A percentile compares a stretch with the other conserved stretches of the same genome.
Evolutionary conservation across 1,284 basidiomycete species (phyloP).

Genomic region (Butyriboletus regius): DNA sequence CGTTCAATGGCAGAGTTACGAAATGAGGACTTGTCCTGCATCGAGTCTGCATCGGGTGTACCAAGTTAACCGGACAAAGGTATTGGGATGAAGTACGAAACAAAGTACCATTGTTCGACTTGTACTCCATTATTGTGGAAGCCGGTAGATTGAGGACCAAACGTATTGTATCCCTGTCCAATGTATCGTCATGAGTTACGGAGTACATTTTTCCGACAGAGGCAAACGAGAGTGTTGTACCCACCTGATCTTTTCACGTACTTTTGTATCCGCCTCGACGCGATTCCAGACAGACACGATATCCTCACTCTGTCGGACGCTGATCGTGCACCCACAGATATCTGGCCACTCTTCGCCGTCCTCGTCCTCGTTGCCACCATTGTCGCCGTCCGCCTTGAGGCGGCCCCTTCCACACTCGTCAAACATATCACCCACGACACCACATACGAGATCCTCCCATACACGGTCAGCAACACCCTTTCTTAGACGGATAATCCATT

Average conservation of each 20-base stretch:
- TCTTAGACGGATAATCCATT: conserved; percentile 81
- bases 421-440: conserved; percentile 73
- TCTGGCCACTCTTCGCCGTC: conserved; percentile 55
- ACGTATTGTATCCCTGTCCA: conserved; percentile 58
- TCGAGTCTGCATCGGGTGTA: conserved; percentile 50
- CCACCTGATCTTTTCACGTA: conserved; percentile 67
- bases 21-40: conserved; percentile 78
- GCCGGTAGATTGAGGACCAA: conserved; percentile 60
- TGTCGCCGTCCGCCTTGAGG: conserved; percentile 24
- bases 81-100: not conserved
- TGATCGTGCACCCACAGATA: conserved; percentile 78
- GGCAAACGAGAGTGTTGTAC: conserved; percentile 19
- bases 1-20: conserved; percentile 60
- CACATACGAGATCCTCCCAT: conserved; percentile 76
- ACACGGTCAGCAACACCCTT: conserved; percentile 75
- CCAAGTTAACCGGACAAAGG: not conserved
- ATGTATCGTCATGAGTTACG: not conserved
- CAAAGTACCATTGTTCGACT: conserved; percentile 67
- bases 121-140: conserved; percentile 74
- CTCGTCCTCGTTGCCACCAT: conserved; percentile 34
- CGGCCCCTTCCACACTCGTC: conserved; percentile 46
- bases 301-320: conserved; percentile 75
- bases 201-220: not conserved
- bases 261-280: conserved; percentile 56
- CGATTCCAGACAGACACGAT: conserved; percentile 77